Percentiles rank a stretch among this genome's conserved stretches.
phyloP scores from a whole-genome alignment of 2,329 filamentous ascomycete species.

The Apiospora aurea region DNA sequence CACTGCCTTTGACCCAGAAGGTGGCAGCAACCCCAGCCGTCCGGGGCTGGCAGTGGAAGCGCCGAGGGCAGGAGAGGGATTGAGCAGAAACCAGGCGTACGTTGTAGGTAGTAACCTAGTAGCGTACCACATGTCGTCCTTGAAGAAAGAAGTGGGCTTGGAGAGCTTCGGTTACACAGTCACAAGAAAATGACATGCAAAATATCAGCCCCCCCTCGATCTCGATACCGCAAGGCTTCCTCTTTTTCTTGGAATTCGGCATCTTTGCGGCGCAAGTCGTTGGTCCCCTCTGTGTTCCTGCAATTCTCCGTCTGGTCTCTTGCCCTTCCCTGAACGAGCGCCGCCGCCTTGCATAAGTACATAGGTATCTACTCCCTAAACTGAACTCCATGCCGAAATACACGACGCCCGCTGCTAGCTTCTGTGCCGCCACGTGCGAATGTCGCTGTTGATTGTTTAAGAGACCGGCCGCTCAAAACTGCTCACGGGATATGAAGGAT shows the following conservation, averaged over 20 bases:
- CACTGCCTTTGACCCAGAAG: background rate
- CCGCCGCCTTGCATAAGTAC: background rate
- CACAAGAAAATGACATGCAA: background rate
- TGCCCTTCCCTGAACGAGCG: background rate
- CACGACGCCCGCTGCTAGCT: background rate
- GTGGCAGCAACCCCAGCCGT: background rate
- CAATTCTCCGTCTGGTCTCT: background rate
- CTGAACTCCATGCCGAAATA: conserved; percentile 1
- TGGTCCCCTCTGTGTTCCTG: background rate
- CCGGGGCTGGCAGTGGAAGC: background rate
- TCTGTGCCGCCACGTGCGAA: conserved; percentile 8
- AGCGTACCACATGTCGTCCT: no score
- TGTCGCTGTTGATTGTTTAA: background rate
- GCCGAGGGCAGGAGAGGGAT: background rate
- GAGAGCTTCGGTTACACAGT: background rate
- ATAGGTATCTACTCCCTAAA: no score
- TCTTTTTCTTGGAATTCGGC: background rate
- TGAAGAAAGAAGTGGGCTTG: background rate
- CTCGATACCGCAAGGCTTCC: background rate
- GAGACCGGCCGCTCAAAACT: background rate
- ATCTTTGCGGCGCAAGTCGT: background rate
- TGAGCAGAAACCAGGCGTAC: background rate
- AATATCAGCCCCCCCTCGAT: conserved; percentile 7
- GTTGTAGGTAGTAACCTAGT: no score
- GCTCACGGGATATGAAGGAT: background rate